phyloP scores from a whole-genome alignment of 768 basidiomycete species.

The Lactarius akahatsu region DNA sequence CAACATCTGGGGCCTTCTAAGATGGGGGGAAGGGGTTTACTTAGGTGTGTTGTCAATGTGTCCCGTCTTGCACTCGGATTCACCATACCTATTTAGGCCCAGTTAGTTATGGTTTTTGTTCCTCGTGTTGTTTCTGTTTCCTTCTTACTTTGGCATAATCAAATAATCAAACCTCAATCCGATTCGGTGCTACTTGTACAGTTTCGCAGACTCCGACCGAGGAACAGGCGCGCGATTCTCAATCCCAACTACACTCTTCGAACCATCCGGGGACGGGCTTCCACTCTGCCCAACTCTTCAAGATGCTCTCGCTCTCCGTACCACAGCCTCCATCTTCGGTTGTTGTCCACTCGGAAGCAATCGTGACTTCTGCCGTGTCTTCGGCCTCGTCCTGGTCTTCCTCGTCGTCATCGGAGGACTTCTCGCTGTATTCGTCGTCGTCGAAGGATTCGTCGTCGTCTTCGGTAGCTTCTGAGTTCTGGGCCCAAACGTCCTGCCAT shows the following conservation, averaged over 20 bases:
- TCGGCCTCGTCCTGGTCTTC: neutral
- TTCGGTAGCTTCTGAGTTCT: conserved; percentile 10
- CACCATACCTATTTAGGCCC: neutral
- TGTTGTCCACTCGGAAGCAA: neutral
- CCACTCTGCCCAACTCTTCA: conserved; percentile 23
- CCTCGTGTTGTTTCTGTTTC: conserved; percentile 1
- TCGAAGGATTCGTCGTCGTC: neutral
- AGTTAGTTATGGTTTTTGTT: neutral
- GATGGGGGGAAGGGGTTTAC: neutral
- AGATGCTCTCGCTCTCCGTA: neutral
- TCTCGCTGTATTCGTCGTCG: conserved; percentile 5
- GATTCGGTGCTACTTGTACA: neutral
- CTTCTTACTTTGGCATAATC: neutral
- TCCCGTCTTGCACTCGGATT: neutral
- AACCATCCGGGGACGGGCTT: neutral
- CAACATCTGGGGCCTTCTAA: conserved; percentile 20
- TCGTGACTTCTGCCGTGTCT: neutral
- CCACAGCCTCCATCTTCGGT: neutral
- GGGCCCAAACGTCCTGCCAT: conserved; percentile 20
- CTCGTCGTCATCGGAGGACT: neutral
- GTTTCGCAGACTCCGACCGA: neutral
- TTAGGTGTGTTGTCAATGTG: conserved; percentile 4
- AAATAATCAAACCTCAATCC: neutral
- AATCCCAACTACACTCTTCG: neutral
- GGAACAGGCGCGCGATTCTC: neutral